phyloP scores from a whole-genome alignment of 306 rosid genomes.

The Quercus bicolor region DNA sequence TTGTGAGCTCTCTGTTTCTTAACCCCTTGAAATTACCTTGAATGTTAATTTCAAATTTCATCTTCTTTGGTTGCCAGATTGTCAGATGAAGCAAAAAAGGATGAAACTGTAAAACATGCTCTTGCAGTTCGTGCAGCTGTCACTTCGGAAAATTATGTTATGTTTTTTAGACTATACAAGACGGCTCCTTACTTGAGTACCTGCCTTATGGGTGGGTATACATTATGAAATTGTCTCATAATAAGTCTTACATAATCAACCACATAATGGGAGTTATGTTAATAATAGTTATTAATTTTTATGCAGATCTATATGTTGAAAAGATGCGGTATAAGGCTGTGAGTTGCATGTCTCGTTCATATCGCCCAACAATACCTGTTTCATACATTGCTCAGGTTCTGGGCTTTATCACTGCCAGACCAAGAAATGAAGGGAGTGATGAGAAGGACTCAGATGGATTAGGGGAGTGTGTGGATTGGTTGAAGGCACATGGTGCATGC shows the following conservation, averaged over 20 bases:
- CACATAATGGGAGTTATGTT: not conserved
- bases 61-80: slow-evolving; percentile 46
- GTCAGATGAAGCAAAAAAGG: slow-evolving; percentile 66
- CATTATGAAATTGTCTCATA: not conserved
- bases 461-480: slow-evolving; percentile 92
- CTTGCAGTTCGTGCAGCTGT: slow-evolving; percentile 93
- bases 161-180: slow-evolving; percentile 84
- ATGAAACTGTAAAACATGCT: slow-evolving; percentile 87
- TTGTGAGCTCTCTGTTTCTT: not conserved
- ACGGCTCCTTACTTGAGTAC: slow-evolving; percentile 82
- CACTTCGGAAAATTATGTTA: slow-evolving; percentile 81
- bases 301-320: slow-evolving; percentile 81
- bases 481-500: slow-evolving; percentile 87
- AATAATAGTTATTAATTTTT: slow-evolving; percentile 4
- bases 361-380: slow-evolving; percentile 86
- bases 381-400: slow-evolving; percentile 76
- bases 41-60: slow-evolving; percentile 21
- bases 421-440: slow-evolving; percentile 39
- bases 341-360: slow-evolving; percentile 90
- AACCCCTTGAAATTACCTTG: not conserved
- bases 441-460: slow-evolving; percentile 60
- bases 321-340: slow-evolving; percentile 93
- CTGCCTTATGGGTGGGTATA: slow-evolving; percentile 84
- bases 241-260: not conserved
- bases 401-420: slow-evolving; percentile 49